Evolutionary conservation across 2,329 filamentous ascomycete species (phyloP).

Genomic region (Pseudogymnoascus sp.): DNA sequence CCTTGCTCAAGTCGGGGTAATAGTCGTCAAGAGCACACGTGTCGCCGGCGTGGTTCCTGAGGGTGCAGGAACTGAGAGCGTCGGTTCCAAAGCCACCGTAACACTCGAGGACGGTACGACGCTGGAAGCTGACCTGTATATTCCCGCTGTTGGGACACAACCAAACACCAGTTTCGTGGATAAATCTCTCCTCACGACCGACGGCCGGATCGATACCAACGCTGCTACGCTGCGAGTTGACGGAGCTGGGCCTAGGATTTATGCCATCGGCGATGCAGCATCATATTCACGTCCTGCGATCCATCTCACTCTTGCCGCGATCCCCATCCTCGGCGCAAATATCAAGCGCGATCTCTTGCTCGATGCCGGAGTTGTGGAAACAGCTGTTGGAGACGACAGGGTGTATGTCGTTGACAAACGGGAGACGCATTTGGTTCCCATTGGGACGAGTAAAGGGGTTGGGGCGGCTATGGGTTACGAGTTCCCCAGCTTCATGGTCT

Average conservation of each 20-base stretch:
- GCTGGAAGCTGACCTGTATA: slow-evolving; percentile 39
- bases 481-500: slow-evolving; percentile 38
- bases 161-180: slow-evolving; percentile 36
- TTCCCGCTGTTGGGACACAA: slow-evolving; percentile 35
- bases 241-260: slow-evolving; percentile 32
- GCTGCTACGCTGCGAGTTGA: slow-evolving; percentile 31
- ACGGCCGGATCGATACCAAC: slow-evolving; percentile 34
- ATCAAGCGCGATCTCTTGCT: slow-evolving; percentile 41
- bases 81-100: slow-evolving; percentile 28
- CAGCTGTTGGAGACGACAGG: slow-evolving; percentile 23
- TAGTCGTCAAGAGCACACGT: slow-evolving; percentile 34
- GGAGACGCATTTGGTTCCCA: slow-evolving; percentile 40
- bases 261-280: slow-evolving; percentile 39
- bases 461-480: slow-evolving; percentile 36
- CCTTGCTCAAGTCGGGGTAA: slow-evolving; percentile 39
- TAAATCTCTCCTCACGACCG: slow-evolving; percentile 23
- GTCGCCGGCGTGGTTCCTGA: slow-evolving; percentile 30
- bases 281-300: slow-evolving; percentile 34
- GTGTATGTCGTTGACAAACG: slow-evolving; percentile 35
- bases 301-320: slow-evolving; percentile 33
- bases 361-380: slow-evolving; percentile 23
- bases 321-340: slow-evolving; percentile 39
- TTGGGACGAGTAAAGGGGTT: slow-evolving; percentile 38
- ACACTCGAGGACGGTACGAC: slow-evolving; percentile 33
- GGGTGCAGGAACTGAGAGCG: slow-evolving; percentile 23